Conservation (phyloP, 2,329 filamentous ascomycete species). For the Cercospora brassicicola region DNA sequence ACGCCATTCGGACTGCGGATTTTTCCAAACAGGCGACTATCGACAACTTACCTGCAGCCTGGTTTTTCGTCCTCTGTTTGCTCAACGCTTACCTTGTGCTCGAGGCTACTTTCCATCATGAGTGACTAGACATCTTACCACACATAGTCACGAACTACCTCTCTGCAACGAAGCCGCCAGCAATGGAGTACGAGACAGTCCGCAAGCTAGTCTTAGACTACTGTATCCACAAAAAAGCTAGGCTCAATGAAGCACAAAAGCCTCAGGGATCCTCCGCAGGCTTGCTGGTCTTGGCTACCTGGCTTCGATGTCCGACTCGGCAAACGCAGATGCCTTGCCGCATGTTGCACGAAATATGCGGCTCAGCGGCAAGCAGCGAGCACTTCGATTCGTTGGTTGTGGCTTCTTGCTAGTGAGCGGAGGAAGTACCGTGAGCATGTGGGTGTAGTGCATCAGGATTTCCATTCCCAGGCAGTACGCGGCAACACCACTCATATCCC, state of each 20-base stretch:
- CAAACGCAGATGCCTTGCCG: background rate
- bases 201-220: background rate
- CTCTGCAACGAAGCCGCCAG: background rate
- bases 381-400: background rate
- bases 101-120: background rate
- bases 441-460: too few species aligned
- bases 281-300: background rate
- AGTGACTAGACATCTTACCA: background rate
- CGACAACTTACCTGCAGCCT: background rate
- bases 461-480: background rate
- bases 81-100: background rate
- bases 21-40: background rate
- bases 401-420: background rate
- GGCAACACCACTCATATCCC: background rate
- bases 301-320: conserved; percentile 9
- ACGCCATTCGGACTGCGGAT: background rate
- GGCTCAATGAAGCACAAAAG: background rate
- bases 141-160: background rate
- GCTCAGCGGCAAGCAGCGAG: background rate
- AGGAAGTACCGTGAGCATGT: background rate
- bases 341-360: background rate
- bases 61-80: background rate
- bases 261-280: background rate
- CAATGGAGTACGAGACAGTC: background rate
- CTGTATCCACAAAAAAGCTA: background rate